Percentiles rank a stretch among this genome's conserved stretches.
These are phyloP conservation scores for Microbotryum intermedium DNA, from an alignment of 1,284 basidiomycete species.

Conservation along the genomic window DNA sequence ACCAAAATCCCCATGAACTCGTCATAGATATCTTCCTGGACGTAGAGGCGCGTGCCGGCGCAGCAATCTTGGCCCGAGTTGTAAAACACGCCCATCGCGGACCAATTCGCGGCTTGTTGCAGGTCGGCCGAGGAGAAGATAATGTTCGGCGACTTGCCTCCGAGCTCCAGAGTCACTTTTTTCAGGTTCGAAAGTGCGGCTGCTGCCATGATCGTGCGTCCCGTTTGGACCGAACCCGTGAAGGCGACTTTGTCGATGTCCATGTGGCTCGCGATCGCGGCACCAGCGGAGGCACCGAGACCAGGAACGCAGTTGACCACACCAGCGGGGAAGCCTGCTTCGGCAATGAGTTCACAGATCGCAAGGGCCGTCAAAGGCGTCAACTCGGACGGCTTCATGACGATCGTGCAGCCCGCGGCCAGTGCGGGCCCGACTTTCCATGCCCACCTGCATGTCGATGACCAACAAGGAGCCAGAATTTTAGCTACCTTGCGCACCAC, in stretches of 20 bases:
- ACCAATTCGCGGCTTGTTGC: conserved; percentile 32
- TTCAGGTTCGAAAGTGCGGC: conserved; percentile 39
- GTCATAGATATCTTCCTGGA: conserved; percentile 54
- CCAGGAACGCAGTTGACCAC: conserved; percentile 37
- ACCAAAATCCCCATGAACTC: conserved; percentile 64
- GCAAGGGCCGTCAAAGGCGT: conserved; percentile 34
- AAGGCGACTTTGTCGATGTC: conserved; percentile 36
- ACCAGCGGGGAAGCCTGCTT: conserved; percentile 34
- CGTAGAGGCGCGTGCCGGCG: conserved; percentile 27
- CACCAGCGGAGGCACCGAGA: conserved; percentile 37
- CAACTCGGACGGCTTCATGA: conserved; percentile 37
- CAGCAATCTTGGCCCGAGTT: conserved; percentile 28
- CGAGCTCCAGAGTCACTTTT: conserved; percentile 40
- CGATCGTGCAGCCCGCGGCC: conserved; percentile 30
- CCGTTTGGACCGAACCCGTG: conserved; percentile 37
- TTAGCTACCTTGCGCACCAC: too few relatives aligned
- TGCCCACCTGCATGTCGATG: conserved; percentile 8
- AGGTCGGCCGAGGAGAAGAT: conserved; percentile 32
- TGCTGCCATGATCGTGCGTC: conserved; percentile 38
- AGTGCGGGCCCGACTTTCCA: conserved; percentile 32
- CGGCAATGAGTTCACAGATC: conserved; percentile 27
- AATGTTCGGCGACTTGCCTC: conserved; percentile 40
- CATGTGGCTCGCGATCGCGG: conserved; percentile 36
- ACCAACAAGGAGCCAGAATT: not conserved
- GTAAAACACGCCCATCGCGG: conserved; percentile 27